Percentiles rank a stretch among this genome's conserved stretches.
These are phyloP conservation scores for Gnetum montanum DNA, from an alignment of 75 land plant genomes.

Conservation along the genomic window DNA sequence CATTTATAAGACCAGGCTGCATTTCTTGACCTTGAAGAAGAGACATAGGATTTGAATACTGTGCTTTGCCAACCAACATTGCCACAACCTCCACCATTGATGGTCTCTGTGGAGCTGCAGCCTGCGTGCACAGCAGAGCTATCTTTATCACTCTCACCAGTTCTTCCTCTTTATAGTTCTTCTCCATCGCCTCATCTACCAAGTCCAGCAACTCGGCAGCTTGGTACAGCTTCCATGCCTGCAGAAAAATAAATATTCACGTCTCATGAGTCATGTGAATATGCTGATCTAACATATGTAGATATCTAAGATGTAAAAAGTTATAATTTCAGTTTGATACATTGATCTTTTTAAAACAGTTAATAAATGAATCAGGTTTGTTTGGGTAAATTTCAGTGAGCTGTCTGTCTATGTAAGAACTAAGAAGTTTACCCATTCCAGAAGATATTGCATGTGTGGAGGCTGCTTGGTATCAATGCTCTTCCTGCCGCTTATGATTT, in stretches of 20 bases:
- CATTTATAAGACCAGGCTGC: slow-evolving; percentile 7
- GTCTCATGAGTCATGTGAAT: no score
- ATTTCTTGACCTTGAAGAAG: slow-evolving; percentile 1
- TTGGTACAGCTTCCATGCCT: slow-evolving; percentile 33
- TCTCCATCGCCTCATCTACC: slow-evolving; percentile 9
- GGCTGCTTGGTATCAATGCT: slow-evolving; percentile 3
- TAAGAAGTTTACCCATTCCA: slow-evolving; percentile 11
- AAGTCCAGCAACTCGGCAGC: slow-evolving; percentile 2
- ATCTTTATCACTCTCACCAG: slow-evolving; percentile 19
- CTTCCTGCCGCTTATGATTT: slow-evolving; percentile 8
- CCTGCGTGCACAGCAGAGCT: slow-evolving; percentile 40
- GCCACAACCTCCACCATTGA: slow-evolving; percentile 34
- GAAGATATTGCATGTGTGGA: slow-evolving; percentile 1
- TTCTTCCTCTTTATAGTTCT: slow-evolving; percentile 5
- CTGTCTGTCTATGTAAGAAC: no score
- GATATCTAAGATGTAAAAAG: not conserved
- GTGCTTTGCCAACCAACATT: slow-evolving; percentile 11
- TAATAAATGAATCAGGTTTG: not conserved
- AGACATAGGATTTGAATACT: no score
- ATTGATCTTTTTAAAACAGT: no score
- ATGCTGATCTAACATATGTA: not conserved
- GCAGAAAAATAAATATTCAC: not conserved
- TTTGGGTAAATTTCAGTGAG: no score
- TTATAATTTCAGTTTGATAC: not conserved
- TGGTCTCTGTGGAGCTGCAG: slow-evolving; percentile 19